Evolutionary conservation across 257 asterid species (phyloP).

Genomic region (Solanum megistacrolobum): DNA sequence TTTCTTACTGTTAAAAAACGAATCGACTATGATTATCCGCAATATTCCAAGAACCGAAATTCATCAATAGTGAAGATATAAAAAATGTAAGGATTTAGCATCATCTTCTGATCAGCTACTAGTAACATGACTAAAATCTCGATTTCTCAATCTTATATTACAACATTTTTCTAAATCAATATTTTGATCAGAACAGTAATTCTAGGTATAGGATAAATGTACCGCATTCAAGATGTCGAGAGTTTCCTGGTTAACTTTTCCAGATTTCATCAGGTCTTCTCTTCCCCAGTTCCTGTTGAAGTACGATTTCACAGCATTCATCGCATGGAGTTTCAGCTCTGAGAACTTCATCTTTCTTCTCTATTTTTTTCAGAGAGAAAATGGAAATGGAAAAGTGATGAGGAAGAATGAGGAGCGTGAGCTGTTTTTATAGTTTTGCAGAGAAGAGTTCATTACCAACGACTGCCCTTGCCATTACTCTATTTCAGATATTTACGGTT

Average conservation of each 20-base stretch:
- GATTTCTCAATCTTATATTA: not conserved
- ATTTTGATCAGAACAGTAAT: not conserved
- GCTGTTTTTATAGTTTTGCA: not conserved
- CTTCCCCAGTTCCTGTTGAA: not conserved
- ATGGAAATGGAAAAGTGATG: not conserved
- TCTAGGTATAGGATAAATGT: not conserved
- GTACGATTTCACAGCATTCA: not conserved
- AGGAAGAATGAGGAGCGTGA: not conserved
- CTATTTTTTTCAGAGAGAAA: not conserved
- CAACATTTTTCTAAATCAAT: not conserved
- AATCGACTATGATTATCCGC: too few species aligned
- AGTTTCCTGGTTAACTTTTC: not conserved
- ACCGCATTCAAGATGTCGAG: not conserved
- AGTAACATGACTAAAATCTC: not conserved
- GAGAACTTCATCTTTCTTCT: not conserved
- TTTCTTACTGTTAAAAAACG: too few species aligned
- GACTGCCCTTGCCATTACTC: not conserved
- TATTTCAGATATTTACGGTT: not conserved
- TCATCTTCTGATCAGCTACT: not conserved
- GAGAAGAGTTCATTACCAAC: not conserved
- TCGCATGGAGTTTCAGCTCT: not conserved
- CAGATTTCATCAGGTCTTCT: not conserved
- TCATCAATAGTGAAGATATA: not conserved
- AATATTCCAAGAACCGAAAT: not conserved
- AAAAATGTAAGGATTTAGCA: not conserved